Base-by-base conservation (phyloP, 208 protist genomes). In the Acanthamoeba polyphaga region DNA sequence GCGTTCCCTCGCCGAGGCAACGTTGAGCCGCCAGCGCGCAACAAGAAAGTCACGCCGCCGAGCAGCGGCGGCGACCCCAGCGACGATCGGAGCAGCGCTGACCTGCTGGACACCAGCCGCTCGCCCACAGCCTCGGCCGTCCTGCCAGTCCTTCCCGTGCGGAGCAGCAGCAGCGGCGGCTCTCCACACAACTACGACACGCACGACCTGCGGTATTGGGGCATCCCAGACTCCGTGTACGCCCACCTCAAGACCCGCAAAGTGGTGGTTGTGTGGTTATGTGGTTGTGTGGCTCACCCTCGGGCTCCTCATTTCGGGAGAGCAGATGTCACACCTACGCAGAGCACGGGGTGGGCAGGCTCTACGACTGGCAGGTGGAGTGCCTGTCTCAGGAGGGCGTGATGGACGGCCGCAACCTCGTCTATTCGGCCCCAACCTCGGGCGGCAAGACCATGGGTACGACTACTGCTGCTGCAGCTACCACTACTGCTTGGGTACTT, bases 381-480 rank as follows among this genome's bases (percentile, higher is more conserved):
- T 95, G 92, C 66, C 51, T 95, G n/a, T 72, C 49, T 3, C 43
- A 49, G 19, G 92, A 95, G 29, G 92, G 92, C 17, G 92, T 95
- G 34, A 46, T 95, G 53, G 49, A 95, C 9, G 92, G 92, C 1
- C 43, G 51, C 46, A 96, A 96, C 78, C 70, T 97, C 34, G 92
- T 97, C 27, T 97, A 96, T 74, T 85, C 62, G 7, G 96, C 96
- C 6, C 96, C 96, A 4, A 97, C 96, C 8, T 92, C 64, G 12
- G 96, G 68, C 22, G 96, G 96, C 60, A 97, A 97, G 92, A 92
- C 95, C 38, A 72, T 95, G 49, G 58, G 95, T 92, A 7, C 32
- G 49, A 0, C 96, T 88, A 38, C 12, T 6, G 17, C 27, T 8
- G 32, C 38, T 38, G n/a, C 24, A 7, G 15, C 49, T 87, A 34